Evolutionary conservation across 306 rosid genomes (phyloP), one percentile per base, ranked within the genome.

Genomic region (Nissolia schottii): DNA sequence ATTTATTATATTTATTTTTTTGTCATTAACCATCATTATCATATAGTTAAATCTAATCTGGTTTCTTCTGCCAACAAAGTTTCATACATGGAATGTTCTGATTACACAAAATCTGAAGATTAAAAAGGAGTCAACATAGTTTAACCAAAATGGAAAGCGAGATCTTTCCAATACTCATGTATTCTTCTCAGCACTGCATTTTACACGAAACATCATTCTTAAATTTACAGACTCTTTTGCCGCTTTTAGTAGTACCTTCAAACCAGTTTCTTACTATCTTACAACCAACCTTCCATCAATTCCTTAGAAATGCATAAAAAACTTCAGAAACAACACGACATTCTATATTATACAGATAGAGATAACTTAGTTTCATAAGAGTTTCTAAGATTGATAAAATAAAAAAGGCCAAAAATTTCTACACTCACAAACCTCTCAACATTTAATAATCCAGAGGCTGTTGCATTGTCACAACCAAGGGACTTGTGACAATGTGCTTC

Each of bases 401-500:
- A n/a, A n/a, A n/a, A n/a, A n/a, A n/a, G 16, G 53, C 83, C 81
- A 78, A 72, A 77, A 77, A 73, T 64, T 38, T 80, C 74, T 22
- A 77, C 77, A 82, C 24, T 19, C 22, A 37, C n/a, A 37, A 51
- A 49, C 45, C 82, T 57, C 61, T 32, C 18, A 28, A 45, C 70
- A 50, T 81, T n/a, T 71, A 83, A 74, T 71, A 83, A 74, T 83
- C 85, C 50, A 90, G 87, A 76, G 96, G 98, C 50, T 90, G 93
- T 76, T 90, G 98, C 97, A 90, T 87, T 18, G 97, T 88, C 75
- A 90, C 98, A 69, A 93, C 87, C 72, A 90, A 34, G 28, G 98
- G 95, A 68, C 92, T 92, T 3, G 98, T 86, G 76, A 90, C 98
- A 37, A 23, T 71, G 74, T 86, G 98, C 71, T 88, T 90, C 22